A percentile compares a stretch with the other conserved stretches of the same genome.
Conservation (phyloP, 371 early-diverging fungal genomes). For the Saksenaea oblongispora region DNA sequence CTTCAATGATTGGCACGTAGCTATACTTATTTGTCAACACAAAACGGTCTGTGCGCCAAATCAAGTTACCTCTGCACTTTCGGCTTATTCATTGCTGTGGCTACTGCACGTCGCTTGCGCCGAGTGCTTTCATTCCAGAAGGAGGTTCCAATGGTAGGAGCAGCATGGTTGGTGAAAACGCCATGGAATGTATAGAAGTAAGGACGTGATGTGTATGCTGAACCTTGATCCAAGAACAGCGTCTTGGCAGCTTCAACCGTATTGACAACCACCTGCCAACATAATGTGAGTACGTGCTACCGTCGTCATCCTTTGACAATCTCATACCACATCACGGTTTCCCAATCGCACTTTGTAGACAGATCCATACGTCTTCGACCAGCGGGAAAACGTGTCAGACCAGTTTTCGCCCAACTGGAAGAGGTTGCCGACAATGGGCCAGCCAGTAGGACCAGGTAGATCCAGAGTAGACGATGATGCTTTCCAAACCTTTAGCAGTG, state of each 20-base stretch:
- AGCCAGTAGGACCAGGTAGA: neutral
- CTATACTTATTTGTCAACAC: neutral
- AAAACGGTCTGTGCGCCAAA: neutral
- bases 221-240: neutral
- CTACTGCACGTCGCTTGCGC: neutral
- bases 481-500: neutral
- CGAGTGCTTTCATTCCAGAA: neutral
- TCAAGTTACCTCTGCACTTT: neutral
- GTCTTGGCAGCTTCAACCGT: neutral
- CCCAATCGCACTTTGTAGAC: neutral
- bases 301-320: no score
- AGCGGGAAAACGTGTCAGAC: neutral
- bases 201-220: neutral
- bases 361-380: neutral
- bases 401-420: neutral
- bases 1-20: conserved; percentile 1
- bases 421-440: neutral
- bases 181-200: neutral
- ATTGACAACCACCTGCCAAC: neutral
- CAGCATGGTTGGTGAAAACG: neutral
- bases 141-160: neutral
- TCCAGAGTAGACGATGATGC: neutral
- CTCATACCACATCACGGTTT: neutral
- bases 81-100: conserved; percentile 1
- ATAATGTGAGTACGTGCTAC: neutral